Base-by-base conservation (phyloP, 495 filamentous ascomycete genomes). In the Penicillium chermesinum region DNA sequence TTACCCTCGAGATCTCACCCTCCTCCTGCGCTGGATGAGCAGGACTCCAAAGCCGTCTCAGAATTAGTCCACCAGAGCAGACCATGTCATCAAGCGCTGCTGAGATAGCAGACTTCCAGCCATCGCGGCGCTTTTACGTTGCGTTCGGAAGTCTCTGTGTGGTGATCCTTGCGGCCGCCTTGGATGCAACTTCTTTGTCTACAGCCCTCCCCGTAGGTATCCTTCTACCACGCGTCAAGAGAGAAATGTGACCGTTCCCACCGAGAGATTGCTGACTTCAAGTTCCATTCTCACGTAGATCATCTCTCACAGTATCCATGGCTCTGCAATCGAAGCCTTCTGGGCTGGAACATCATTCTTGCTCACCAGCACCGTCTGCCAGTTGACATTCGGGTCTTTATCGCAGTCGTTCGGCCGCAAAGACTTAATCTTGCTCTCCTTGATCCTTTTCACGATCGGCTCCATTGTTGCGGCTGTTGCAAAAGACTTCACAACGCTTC, bases 141-240 rank as follows among this genome's bases (percentile, higher is more conserved):
- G 7, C 37, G 3, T 18, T 39, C n/a, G 37, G n/a, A 8, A 39
- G 37, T 19, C 37, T 39, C 2, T 17, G 37, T 39, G 8, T 39
- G 16, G 18, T 39, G 16, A 30, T 30, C 25, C 25, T 88, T 33
- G 69, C 71, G 66, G 81, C 77, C 2, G 83, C 85, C 14, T 65
- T 89, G 18, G 86, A 89, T 61, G 83, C 80, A 2, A 88, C 86
- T 3, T 85, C 81, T 7, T 67, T 88, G 16, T 81, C 79, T n/a
- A 81, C 87, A 19, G 86, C 86, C 7, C 64, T 89, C 36, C 84
- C 85, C 0, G 79, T 82, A 66, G 25, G 65, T 58, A 15, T 17
- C n/a, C 20, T 22, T 13, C 7, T 5, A 1, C 17, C 3, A n/a
- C 3, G 15, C 15, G 21, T 32, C 12, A 6, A 40, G 15, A 38